Percentiles rank a stretch among this genome's conserved stretches.
Evolutionary conservation across 176 grass and related monocot genomes (phyloP).

Genomic region (Panicum miliaceum): DNA sequence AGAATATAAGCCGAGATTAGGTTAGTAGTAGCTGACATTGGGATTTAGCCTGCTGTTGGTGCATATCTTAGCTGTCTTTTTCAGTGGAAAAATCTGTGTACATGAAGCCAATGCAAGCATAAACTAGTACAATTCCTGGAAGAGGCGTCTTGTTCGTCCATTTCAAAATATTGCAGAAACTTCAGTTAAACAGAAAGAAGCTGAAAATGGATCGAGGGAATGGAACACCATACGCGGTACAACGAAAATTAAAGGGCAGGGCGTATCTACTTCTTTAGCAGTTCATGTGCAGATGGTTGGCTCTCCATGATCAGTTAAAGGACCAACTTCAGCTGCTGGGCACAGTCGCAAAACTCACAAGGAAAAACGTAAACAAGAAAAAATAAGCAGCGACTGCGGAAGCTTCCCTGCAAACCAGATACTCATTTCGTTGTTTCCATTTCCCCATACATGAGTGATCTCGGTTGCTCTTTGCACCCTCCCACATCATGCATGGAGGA

Average conservation of each 20-base stretch:
- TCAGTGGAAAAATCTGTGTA: neutral
- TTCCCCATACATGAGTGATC: too few species aligned
- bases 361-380: neutral
- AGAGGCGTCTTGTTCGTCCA: neutral
- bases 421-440: too few species aligned
- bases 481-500: too few species aligned
- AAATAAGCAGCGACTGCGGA: neutral
- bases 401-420: neutral
- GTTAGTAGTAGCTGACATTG: neutral
- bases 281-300: neutral
- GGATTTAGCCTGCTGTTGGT: neutral
- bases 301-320: neutral
- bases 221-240: neutral
- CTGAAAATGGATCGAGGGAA: neutral
- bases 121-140: neutral
- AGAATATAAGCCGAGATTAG: slow-evolving; percentile 31
- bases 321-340: neutral
- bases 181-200: neutral
- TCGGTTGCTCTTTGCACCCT: too few species aligned
- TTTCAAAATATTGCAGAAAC: neutral
- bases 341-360: neutral
- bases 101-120: neutral
- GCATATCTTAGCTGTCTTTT: neutral
- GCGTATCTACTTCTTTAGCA: neutral
- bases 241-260: neutral